Conservation (phyloP, 2,329 filamentous ascomycete genomes). For the Aspergillus candidus region DNA sequence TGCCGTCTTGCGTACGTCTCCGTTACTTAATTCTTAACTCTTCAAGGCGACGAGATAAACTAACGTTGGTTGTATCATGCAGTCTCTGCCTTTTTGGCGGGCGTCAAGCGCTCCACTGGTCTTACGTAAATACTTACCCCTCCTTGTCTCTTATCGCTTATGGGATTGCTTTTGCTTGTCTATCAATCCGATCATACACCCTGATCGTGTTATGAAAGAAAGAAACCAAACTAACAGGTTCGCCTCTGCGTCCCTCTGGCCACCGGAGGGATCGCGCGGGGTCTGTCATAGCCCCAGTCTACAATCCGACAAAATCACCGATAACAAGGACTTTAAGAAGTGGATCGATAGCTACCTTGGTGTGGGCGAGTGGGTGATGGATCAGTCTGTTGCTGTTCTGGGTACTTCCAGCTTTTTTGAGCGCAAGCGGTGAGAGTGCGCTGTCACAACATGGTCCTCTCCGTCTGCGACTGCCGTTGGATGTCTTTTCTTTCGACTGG, state of each 20-base stretch:
- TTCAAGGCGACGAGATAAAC: neutral
- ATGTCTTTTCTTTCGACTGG: too few species aligned
- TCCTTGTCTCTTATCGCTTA: slow-evolving; percentile 14
- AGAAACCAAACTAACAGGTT: slow-evolving; percentile 21
- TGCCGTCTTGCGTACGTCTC: slow-evolving; percentile 73
- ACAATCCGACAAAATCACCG: slow-evolving; percentile 76
- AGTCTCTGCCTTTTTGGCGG: slow-evolving; percentile 95
- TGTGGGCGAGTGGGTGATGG: slow-evolving; percentile 96
- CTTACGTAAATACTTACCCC: slow-evolving; percentile 70
- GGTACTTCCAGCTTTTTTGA: slow-evolving; percentile 87
- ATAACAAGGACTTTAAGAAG: slow-evolving; percentile 73
- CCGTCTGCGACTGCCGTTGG: too few species aligned
- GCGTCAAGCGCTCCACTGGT: slow-evolving; percentile 94
- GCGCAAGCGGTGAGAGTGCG: slow-evolving; percentile 69
- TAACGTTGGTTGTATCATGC: slow-evolving; percentile 7
- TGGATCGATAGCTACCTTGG: slow-evolving; percentile 94
- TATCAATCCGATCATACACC: too few species aligned
- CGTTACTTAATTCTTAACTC: neutral
- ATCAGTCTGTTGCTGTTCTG: slow-evolving; percentile 88
- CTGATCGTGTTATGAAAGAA: neutral
- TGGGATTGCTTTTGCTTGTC: neutral
- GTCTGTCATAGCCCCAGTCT: slow-evolving; percentile 58
- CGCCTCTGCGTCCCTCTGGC: slow-evolving; percentile 22
- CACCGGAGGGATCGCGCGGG: slow-evolving; percentile 22
- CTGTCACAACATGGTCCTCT: too few species aligned